phyloP scores from a whole-genome alignment of 2,329 filamentous ascomycete genomes.

The Ophiostoma ips region DNA sequence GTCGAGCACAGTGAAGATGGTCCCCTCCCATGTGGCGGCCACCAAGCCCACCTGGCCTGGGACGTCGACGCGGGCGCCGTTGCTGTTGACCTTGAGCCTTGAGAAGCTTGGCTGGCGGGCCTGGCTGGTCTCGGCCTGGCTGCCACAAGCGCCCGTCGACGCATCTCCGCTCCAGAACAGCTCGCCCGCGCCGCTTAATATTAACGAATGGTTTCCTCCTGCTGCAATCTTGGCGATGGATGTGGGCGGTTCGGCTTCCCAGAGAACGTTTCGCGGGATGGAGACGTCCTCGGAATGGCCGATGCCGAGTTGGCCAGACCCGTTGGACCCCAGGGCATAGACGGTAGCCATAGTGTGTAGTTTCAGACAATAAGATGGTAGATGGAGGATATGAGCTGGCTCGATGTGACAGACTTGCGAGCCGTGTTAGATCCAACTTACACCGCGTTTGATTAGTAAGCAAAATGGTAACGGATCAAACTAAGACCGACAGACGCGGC shows the following conservation, averaged over 20 bases:
- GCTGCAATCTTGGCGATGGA: slow-evolving; percentile 32
- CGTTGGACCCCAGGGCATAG: slow-evolving; percentile 63
- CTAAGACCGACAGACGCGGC: slow-evolving; percentile 2
- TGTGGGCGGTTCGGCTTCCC: slow-evolving; percentile 24
- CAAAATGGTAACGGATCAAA: slow-evolving; percentile 1
- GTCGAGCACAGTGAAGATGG: slow-evolving; percentile 43
- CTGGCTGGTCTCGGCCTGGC: slow-evolving; percentile 17
- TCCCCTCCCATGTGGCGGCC: slow-evolving; percentile 69
- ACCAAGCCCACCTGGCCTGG: slow-evolving; percentile 27
- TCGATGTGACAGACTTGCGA: too few relatives aligned
- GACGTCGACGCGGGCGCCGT: slow-evolving; percentile 20
- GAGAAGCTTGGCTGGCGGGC: slow-evolving; percentile 15
- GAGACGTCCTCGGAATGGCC: slow-evolving; percentile 59
- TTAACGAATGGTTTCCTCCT: slow-evolving; percentile 78
- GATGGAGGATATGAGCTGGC: too few relatives aligned
- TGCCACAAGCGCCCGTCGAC: slow-evolving; percentile 39
- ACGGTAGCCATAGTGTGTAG: slow-evolving; percentile 41
- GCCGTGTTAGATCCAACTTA: neutral
- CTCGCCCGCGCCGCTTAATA: slow-evolving; percentile 45
- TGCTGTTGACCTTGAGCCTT: slow-evolving; percentile 26
- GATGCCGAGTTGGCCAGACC: slow-evolving; percentile 60
- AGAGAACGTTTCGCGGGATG: slow-evolving; percentile 47
- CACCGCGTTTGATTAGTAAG: neutral
- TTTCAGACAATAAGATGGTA: neutral
- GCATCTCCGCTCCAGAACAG: slow-evolving; percentile 54